Base-by-base conservation (phyloP, 768 basidiomycete species). In the Boletus rubescentipes region DNA sequence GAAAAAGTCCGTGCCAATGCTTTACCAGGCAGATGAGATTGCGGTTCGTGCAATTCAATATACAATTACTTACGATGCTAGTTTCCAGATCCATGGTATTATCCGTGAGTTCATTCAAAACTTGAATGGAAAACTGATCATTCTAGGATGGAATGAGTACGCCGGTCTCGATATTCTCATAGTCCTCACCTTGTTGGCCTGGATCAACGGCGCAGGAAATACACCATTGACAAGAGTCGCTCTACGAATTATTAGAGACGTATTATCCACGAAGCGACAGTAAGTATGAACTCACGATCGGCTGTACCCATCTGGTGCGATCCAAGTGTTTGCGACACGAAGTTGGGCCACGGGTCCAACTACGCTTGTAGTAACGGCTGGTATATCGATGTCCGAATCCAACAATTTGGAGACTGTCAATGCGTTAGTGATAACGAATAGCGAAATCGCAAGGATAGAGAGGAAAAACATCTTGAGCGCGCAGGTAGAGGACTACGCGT, bases 81-180 rank as follows among this genome's bases (percentile, higher is more conserved):
- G 83, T 84, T 14, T 69, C 69, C 46, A 74, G 69, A 36, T 75
- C 57, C 79, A 84, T 83, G 5, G 75, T 71, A 5, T 57, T 53
- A 45, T 83, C 77, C 0, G 68, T 74, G 29, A 54, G 53, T 32
- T n/a, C n/a, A 15, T 54, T n/a, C n/a, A n/a, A n/a, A n/a, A n/a
- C n/a, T n/a, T n/a, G n/a, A n/a, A n/a, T n/a, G n/a, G n/a, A n/a
- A 6, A 54, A 54, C 5, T 20, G 6, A 4, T 54, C 40, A 2
- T 15, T 15, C 53, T 54, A 21, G 11, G n/a, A 12, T 35, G 9
- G 31, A 5, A 8, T 46, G 4, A 53, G 45, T 9, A 29, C 15
- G 2, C 7, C 21, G n/a, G 14, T 29, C 1, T 21, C 20, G 32
- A 29, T 9, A 21, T 15, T 18, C 3, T 41, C 9, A 18, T 32